Evolutionary conservation across 2,329 filamentous ascomycete genomes (phyloP), one percentile per base, ranked within the genome.

Genomic region (Talaromyces islandicus): DNA sequence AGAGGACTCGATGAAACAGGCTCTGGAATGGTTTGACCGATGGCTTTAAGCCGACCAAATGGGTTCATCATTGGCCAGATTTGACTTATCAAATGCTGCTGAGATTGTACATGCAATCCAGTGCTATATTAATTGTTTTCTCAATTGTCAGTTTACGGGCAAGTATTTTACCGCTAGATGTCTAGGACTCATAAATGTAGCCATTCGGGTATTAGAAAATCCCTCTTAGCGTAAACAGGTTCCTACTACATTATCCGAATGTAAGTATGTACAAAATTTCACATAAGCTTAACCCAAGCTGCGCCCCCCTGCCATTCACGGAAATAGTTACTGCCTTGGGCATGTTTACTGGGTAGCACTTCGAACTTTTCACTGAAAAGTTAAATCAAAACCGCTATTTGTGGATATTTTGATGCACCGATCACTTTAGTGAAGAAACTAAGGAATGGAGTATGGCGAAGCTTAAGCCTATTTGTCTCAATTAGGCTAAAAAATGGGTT

Each of bases 1-100:
- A 61, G 72, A 75, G 60, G 72, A 72, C 48, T 72, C 70, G 35
- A 71, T 74, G 62, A 69, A 62, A 51, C 71, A 73, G 60, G 69
- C 56, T 50, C 58, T 70, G 58, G 62, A 65, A 19, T 69, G 68
- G 67, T 63, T 69, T 32, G 25, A 52, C 3, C 59, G 62, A 38
- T 68, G 62, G 62, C 59, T 66, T 51, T 64, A 59, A 64, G 21
- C 14, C 14, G 14, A 17, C 17, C 29, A 2, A 10, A 30, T 14
- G 3, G 11, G 3, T 6, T 38, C 7, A 38, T 2, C 17, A 30
- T n/a, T 38, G 14, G 7, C 35, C 6, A 4, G 35, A 38, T n/a
- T 2, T 38, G 17, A 7, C 0, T 38, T 38, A 17, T 38, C 0
- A 17, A 1, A 38, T 17, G 4, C 17, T 17, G 2, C 4, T 38